phyloP scores from a whole-genome alignment of 2,329 filamentous ascomycete species.

The Clarireedia sp. region DNA sequence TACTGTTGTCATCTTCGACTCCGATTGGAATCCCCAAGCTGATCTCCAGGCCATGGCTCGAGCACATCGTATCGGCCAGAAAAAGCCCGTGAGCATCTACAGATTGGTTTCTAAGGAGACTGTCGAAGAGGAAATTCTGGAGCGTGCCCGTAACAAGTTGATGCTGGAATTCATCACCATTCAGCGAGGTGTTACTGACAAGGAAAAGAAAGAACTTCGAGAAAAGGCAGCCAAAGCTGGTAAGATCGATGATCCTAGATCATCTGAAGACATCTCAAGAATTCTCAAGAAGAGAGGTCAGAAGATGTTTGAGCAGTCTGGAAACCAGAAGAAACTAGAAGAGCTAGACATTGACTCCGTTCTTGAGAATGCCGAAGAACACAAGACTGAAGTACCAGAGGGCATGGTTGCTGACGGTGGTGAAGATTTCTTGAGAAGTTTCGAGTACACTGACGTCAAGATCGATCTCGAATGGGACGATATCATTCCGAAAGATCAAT shows the following conservation, averaged over 20 bases:
- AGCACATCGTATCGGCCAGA: constrained; percentile 95
- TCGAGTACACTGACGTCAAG: constrained; percentile 95
- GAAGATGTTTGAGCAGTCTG: constrained; percentile 96
- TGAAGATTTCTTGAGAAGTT: constrained; percentile 85
- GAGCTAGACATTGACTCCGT: constrained; percentile 97
- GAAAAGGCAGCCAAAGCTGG: constrained; percentile 73
- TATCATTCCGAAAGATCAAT: constrained; percentile 89
- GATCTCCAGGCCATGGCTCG: constrained; percentile 98
- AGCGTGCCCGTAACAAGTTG: constrained; percentile 93
- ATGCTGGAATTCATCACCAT: constrained; percentile 97
- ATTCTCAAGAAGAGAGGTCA: constrained; percentile 97
- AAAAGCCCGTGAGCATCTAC: constrained; percentile 92
- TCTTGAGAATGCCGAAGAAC: constrained; percentile 91
- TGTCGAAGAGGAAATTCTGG: constrained; percentile 94
- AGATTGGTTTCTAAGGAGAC: constrained; percentile 96
- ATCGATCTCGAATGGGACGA: constrained; percentile 97
- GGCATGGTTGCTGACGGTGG: constrained; percentile 92
- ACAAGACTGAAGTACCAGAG: constrained; percentile 91
- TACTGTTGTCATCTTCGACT: constrained; percentile 96
- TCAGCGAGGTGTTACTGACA: constrained; percentile 92
- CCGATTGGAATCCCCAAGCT: constrained; percentile 97
- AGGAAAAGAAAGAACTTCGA: constrained; percentile 69
- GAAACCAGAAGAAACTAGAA: constrained; percentile 93
- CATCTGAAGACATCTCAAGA: constrained; percentile 88
- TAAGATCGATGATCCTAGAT: constrained; percentile 73